Percentiles rank a stretch among this genome's conserved stretches.
These are phyloP conservation scores for Styphnolobium japonicum DNA, from an alignment of 306 rosid species.

Conservation along the genomic window DNA sequence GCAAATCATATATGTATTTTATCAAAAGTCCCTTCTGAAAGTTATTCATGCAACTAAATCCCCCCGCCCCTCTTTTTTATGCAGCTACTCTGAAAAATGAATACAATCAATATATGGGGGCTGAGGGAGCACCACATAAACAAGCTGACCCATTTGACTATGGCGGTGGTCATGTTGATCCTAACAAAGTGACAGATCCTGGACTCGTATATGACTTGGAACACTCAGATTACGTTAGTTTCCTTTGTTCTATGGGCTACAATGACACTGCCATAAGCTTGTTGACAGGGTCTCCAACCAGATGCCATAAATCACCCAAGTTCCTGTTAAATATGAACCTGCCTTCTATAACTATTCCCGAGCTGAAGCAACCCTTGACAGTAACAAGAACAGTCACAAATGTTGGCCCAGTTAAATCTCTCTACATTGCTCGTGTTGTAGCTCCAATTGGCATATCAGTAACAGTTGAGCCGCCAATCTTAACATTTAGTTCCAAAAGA, in stretches of 20 bases:
- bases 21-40: neutral
- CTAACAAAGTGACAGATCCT: conserved; percentile 50
- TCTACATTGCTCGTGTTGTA: conserved; percentile 42
- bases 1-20: neutral
- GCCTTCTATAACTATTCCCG: conserved; percentile 59
- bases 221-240: conserved; percentile 41
- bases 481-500: conserved; percentile 34
- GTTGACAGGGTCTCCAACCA: conserved; percentile 21
- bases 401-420: conserved; percentile 48
- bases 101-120: conserved; percentile 45
- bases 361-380: conserved; percentile 35
- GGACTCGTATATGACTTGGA: conserved; percentile 56
- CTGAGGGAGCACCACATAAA: conserved; percentile 70
- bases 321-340: conserved; percentile 46
- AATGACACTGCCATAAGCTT: conserved; percentile 49
- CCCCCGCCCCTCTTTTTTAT: neutral
- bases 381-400: conserved; percentile 59
- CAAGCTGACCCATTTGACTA: conserved; percentile 61
- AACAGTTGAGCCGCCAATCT: conserved; percentile 38
- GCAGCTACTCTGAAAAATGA: conserved; percentile 52
- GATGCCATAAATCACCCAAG: conserved; percentile 33
- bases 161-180: conserved; percentile 66
- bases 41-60: neutral
- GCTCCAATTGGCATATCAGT: conserved; percentile 43
- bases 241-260: conserved; percentile 68